Base-by-base conservation (phyloP, 2,329 filamentous ascomycete species). In the Zymoseptoria brevis region DNA sequence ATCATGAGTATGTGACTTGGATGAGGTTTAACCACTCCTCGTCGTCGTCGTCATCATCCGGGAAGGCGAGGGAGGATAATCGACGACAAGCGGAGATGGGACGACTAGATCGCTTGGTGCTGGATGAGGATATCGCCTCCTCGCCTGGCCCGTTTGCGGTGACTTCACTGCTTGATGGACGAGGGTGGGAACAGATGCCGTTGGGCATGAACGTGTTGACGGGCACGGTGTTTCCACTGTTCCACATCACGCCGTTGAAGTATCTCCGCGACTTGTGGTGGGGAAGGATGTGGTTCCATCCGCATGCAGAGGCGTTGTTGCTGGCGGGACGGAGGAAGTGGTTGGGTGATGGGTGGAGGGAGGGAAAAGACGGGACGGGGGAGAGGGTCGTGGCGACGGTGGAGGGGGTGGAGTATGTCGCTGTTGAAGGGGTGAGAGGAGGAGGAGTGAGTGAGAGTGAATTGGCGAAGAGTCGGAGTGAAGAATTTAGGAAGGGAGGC, bases 1-100 rank as follows among this genome's bases (percentile, higher is more conserved):
- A 62, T 22, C 59, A 58, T n/a, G 58, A 55, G 19, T 64, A 59
- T 41, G 22, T 62, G 35, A 64, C 58, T 5, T 64, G 62, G 62
- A 62, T 64, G 62, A 57, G 57, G 16, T 62, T 57, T 50, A 62
- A 64, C 29, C 60, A 56, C 29, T 55, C 58, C 22, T 24, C 22
- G 3, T 24, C 5, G 3, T 24, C 22, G 49, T 53, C 58, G 19
- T 29, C 30, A 30, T 21, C 35, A 8, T n/a, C 24, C 19, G 19
- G 13, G 8, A 53, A 6, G 26, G 53, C 13, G n/a, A 11, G 9
- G 35, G 35, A 41, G 16, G 13, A n/a, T 19, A 19, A n/a, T 19
- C 19, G 22, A n/a, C 1, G 52, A 1, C 13, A 7, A 51, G 19
- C 53, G 48, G 24, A 56, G 48, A 13, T 55, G 50, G 54, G 60